Base-by-base conservation (phyloP, 2,329 filamentous ascomycete species). In the Exophiala oligosperma region DNA sequence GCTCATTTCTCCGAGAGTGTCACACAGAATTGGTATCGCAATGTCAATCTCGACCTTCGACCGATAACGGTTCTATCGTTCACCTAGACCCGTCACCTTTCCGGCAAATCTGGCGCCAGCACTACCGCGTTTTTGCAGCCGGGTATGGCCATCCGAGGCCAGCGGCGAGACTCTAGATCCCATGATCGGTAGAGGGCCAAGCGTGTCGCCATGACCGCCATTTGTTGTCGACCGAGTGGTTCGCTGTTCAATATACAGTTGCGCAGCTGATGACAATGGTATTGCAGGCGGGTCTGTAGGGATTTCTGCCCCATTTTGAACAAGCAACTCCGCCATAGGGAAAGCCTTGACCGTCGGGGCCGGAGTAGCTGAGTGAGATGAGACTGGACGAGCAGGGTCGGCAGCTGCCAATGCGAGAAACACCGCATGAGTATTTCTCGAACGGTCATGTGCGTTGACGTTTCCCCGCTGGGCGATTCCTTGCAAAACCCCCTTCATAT, bases 241-340 rank as follows among this genome's bases (percentile, higher is more conserved):
- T 54, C 86, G 96, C 75, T 92, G 86, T 64, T 96, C 92, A 49
- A 97, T 79, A 68, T 97, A 99, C 35, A 89, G 74, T 69, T 90
- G 87, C 2, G 94, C 93, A 48, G 87, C 88, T 8, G 84, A 80
- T 60, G 91, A 92, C 9, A 99, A 81, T 1, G 92, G 91, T 65
- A 97, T 92, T 0, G 91, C 88, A 0, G 92, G 90, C 60, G 89
- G 80, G 1, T 85, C 78, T 1, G 79, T 71, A 0, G 94, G 93
- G 35, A 97, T 88, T 62, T 96, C 89, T 2, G 92, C 92, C 14
- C 94, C 94, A 69, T 99, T 97, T 68, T 97, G 95, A 12, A 96
- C 80, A 12, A 99, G 81, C 59, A 99, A 77, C 73, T 99, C 94
- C 12, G 94, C 94, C 43, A 97, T 81, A 0, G 94, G 87, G 71